Evolutionary conservation across 2,329 filamentous ascomycete species (phyloP), one percentile per base, ranked within the genome.

Genomic region (Penicillium sp.): DNA sequence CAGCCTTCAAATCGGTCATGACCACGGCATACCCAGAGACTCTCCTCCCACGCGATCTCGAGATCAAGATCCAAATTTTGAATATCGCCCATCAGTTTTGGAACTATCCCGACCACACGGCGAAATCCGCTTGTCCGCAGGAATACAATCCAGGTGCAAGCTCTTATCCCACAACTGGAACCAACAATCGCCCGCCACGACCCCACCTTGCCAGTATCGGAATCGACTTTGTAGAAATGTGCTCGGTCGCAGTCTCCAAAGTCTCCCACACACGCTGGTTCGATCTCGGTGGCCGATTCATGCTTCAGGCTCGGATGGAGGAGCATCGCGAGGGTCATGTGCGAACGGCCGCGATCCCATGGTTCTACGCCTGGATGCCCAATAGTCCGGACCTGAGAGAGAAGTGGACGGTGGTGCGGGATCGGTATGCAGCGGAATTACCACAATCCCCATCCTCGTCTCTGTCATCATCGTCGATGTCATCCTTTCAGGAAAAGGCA

Each of bases 261-360:
- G 49, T 63, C 28, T 57, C 63, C 28, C 63, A 67, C 34, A 53
- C 61, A 5, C 60, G 66, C 9, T 77, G 74, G 71, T 70, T 75
- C 55, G 64, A 74, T 24, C 59, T 78, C 8, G 68, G 72, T 1
- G 70, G 66, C 1, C 66, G 71, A 12, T 75, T 76, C 48, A 75
- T 80, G 68, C 56, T 76, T 7, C 76, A 80, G 49, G 71, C 75
- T 33, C 69, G 68, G 7, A 51, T 78, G 4, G 77, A 80, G 59
- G 73, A 77, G 73, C 45, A 56, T 71, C 3, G 53, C 65, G 44
- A 71, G 69, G 6, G 61, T 59, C 4, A 60, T n/a, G 12, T 43
- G 60, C n/a, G 63, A 65, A 47, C 57, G 4, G 67, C 73, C 24
- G 51, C 65, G 2, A 63, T 76, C 24, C 61, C 68, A 26, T 67